These are phyloP conservation scores for Saccharomyces jurei DNA, from an alignment of 805 yeast genomes.

Conservation along the genomic window DNA sequence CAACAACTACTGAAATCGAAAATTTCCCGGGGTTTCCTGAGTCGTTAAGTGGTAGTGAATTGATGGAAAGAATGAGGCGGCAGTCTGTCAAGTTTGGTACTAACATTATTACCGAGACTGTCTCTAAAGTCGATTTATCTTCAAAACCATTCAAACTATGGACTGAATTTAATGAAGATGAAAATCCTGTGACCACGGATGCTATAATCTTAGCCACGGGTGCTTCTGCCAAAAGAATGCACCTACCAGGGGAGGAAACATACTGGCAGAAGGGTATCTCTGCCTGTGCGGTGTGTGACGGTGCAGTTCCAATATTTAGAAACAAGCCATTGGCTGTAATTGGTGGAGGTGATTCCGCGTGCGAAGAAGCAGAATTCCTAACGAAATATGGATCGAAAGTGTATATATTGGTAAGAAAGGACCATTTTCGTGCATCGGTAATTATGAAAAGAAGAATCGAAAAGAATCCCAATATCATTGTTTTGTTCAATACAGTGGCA, in stretches of 20 bases:
- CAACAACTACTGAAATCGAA: conserved; percentile 97
- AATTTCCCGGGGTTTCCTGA: conserved; percentile 98
- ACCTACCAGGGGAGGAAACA: conserved; percentile 90
- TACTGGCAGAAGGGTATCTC: conserved; percentile 99
- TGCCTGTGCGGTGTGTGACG: conserved; percentile 99
- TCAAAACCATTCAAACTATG: conserved; percentile 90
- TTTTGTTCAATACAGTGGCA: conserved; percentile 78
- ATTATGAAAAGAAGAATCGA: conserved; percentile 94
- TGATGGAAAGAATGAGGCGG: conserved; percentile 90
- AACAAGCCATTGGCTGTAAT: conserved; percentile 94
- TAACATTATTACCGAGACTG: conserved; percentile 88
- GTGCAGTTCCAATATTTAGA: conserved; percentile 98
- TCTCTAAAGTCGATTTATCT: conserved; percentile 84
- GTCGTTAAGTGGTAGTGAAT: conserved; percentile 76
- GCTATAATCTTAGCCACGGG: conserved; percentile 94
- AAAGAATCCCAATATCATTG: conserved; percentile 79
- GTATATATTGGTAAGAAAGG: conserved; percentile 86
- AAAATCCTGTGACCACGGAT: conserved; percentile 84
- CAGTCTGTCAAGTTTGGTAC: conserved; percentile 89
- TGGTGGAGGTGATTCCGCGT: conserved; percentile 99
- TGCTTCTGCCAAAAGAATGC: conserved; percentile 93
- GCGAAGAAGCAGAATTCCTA: conserved; percentile 95
- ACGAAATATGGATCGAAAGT: conserved; percentile 98
- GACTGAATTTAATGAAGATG: conserved; percentile 93
- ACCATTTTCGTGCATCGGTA: conserved; percentile 85